Evolutionary conservation across 306 rosid species (phyloP), one percentile per base, ranked within the genome.

Genomic region (Glycine latifolia): DNA sequence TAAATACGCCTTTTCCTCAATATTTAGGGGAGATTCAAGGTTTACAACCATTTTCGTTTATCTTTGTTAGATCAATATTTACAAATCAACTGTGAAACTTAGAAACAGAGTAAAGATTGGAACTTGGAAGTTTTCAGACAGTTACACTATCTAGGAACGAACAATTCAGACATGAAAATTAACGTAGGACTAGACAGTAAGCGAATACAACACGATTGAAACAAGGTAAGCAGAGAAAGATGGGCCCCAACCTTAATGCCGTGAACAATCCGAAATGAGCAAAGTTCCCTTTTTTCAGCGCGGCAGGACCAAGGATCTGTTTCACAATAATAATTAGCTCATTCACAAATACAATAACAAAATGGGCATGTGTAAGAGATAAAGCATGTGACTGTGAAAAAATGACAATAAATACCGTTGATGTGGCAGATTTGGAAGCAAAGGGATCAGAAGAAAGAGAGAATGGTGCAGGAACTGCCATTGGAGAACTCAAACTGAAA

Each of bases 391-490:
- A 63, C 3, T 7, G 9, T 39, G 26, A 77, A 54, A 75, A 63
- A 10, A 71, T 14, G 13, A 54, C 48, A 47, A 79, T 55, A 89
- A 31, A 78, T 77, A 92, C 97, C 70, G 20, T 75, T 58, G 83
- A 75, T 49, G 77, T 67, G 81, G 80, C 76, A 62, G 46, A 10
- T 33, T 86, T 74, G 69, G 79, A 43, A 71, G 82, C 39, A 53
- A 67, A 72, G 52, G 83, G 84, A 78, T 80, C 84, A 70, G 76
- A 47, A 0, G 94, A 88, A 79, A 89, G 60, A 9, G 94, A 87
- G 78, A 77, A 62, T 15, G 88, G 76, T 0, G 87, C n/a, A 73
- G 85, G 83, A 86, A 59, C 17, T 15, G 97, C 98, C 98, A 95
- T 95, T 62, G 83, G 79, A 86, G 86, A 79, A 71, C 31, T 63